phyloP scores from a whole-genome alignment of 73 alveolate genomes.

The Tetrahymena malaccensis region DNA sequence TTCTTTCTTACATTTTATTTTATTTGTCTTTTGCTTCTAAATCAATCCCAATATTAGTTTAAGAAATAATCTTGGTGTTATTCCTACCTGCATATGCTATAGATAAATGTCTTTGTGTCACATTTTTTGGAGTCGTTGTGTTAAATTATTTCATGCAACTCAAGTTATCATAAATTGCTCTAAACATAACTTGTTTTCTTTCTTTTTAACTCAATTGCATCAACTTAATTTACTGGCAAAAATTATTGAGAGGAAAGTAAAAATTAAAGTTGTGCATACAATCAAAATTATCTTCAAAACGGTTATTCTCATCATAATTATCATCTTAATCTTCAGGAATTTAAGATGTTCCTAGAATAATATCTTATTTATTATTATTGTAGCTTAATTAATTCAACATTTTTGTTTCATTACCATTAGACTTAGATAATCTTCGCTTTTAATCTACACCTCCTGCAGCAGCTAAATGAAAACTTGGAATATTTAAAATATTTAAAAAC shows the following conservation, averaged over 20 bases:
- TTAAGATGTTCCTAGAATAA: neutral
- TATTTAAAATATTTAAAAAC: neutral
- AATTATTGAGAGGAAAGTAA: neutral
- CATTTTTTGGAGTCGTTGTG: neutral
- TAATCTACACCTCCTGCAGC: neutral
- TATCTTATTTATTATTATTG: neutral
- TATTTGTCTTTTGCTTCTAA: neutral
- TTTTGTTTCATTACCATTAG: neutral
- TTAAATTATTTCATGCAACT: neutral
- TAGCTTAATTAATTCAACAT: neutral
- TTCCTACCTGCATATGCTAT: neutral
- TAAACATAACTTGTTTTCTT: neutral
- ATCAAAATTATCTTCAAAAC: neutral
- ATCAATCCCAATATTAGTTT: neutral
- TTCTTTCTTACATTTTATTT: neutral
- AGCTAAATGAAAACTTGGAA: neutral
- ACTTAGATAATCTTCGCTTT: neutral
- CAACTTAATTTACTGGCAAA: neutral
- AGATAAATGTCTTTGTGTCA: neutral
- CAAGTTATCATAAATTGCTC: neutral
- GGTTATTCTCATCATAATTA: neutral
- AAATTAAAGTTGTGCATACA: neutral
- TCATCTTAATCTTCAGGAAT: neutral
- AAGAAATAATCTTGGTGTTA: neutral
- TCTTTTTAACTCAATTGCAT: neutral